A percentile compares a stretch with the other conserved stretches of the same genome.
Conservation (phyloP, 768 basidiomycete genomes). For the Cystoderma amianthinum region DNA sequence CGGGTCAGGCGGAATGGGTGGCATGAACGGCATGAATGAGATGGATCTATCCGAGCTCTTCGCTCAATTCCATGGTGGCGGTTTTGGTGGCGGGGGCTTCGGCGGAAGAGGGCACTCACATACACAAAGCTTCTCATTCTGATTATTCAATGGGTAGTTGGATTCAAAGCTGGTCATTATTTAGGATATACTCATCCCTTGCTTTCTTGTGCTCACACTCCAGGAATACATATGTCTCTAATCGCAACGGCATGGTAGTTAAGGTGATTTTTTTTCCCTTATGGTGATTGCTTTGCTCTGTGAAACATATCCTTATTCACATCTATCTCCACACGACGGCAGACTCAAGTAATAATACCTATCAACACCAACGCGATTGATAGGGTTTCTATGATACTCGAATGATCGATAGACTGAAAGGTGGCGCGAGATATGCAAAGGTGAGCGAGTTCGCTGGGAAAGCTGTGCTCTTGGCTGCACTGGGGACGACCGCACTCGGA, state of each 20-base stretch:
- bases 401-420: neutral
- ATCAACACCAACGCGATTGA: no score
- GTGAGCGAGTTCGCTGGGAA: neutral
- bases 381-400: neutral
- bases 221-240: no score
- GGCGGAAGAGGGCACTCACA: slow-evolving; percentile 18
- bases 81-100: slow-evolving; percentile 20
- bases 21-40: slow-evolving; percentile 32
- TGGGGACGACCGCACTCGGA: neutral
- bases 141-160: no score
- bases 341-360: no score
- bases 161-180: no score
- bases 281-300: no score
- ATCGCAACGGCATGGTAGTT: no score
- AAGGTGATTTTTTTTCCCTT: no score
- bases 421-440: neutral
- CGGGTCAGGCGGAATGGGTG: slow-evolving; percentile 36
- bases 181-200: no score
- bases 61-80: slow-evolving; percentile 50
- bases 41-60: slow-evolving; percentile 60
- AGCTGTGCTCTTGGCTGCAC: neutral
- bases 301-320: no score
- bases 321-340: no score
- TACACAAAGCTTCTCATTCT: slow-evolving; percentile 26
- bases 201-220: no score